Conservation (phyloP, 1,139 yeast genomes). For the Pichia sp. region DNA sequence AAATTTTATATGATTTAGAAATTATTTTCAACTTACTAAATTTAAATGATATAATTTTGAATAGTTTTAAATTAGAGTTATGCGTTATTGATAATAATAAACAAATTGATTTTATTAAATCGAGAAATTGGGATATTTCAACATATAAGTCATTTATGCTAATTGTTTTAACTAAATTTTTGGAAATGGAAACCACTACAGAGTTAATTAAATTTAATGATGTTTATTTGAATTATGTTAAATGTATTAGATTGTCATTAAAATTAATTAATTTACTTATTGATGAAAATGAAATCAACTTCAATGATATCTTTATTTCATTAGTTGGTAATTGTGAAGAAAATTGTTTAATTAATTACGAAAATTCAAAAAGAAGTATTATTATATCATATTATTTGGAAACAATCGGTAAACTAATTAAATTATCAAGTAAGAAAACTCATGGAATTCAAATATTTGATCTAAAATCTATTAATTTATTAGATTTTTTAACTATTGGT, state of each 20-base stretch:
- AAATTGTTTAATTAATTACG: slow-evolving; percentile 6
- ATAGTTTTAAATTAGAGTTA: slow-evolving; percentile 47
- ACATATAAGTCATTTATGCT: slow-evolving; percentile 56
- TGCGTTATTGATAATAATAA: slow-evolving; percentile 47
- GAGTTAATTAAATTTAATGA: slow-evolving; percentile 14
- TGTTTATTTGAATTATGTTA: slow-evolving; percentile 29
- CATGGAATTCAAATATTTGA: slow-evolving; percentile 18
- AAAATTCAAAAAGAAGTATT: background rate
- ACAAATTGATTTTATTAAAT: slow-evolving; percentile 32
- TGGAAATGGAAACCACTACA: slow-evolving; percentile 29
- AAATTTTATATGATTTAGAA: slow-evolving; percentile 52
- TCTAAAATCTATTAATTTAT: slow-evolving; percentile 17
- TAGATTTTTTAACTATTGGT: slow-evolving; percentile 25
- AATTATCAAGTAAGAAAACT: slow-evolving; percentile 20
- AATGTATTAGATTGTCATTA: slow-evolving; percentile 33
- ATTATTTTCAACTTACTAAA: slow-evolving; percentile 46
- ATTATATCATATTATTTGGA: slow-evolving; percentile 19
- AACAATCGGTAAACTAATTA: slow-evolving; percentile 20
- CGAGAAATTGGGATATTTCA: slow-evolving; percentile 49
- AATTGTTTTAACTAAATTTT: slow-evolving; percentile 41
- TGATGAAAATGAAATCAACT: slow-evolving; percentile 52
- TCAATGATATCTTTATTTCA: slow-evolving; percentile 35
- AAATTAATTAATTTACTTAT: slow-evolving; percentile 40
- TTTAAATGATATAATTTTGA: slow-evolving; percentile 39
- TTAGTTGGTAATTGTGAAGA: slow-evolving; percentile 22